Percentiles rank a stretch among this genome's conserved stretches.
These are phyloP conservation scores for Colletotrichum costaricense DNA, from an alignment of 2,329 filamentous ascomycete species.

Conservation along the genomic window DNA sequence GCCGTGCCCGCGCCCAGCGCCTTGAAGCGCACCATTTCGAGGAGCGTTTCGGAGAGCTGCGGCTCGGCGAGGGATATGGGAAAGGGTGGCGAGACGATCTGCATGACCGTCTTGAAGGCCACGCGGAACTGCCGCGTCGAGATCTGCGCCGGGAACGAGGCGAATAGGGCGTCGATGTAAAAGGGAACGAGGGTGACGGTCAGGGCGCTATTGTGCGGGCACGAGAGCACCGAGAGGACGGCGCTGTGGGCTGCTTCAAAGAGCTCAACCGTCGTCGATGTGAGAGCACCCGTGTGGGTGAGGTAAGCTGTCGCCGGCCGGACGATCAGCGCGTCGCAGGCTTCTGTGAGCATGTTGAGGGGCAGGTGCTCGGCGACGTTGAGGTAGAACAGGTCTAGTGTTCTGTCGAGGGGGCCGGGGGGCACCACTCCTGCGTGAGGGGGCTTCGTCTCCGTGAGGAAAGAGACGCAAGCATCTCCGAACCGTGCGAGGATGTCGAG, in stretches of 20 bases:
- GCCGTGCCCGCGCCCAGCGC: conserved; percentile 62
- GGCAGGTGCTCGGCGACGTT: conserved; percentile 89
- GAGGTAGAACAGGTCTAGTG: conserved; percentile 88
- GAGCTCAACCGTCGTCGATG: conserved; percentile 65
- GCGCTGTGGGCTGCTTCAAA: conserved; percentile 91
- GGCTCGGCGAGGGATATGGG: conserved; percentile 79
- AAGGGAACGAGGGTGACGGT: conserved; percentile 80
- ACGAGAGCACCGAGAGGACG: conserved; percentile 82
- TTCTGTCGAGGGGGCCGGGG: conserved; percentile 71
- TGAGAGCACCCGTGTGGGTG: conserved; percentile 54
- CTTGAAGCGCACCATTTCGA: conserved; percentile 81
- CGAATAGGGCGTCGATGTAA: conserved; percentile 85
- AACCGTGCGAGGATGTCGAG: conserved; percentile 85
- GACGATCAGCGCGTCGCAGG: conserved; percentile 79
- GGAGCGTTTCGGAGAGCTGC: conserved; percentile 80
- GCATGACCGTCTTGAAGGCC: conserved; percentile 87
- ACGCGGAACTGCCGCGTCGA: conserved; percentile 88
- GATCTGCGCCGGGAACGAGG: conserved; percentile 81
- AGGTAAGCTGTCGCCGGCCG: conserved; percentile 82
- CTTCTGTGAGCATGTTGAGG: conserved; percentile 71
- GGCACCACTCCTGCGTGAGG: conserved; percentile 65
- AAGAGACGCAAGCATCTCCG: conserved; percentile 71
- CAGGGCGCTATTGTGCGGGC: conserved; percentile 79
- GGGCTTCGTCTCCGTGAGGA: conserved; percentile 72
- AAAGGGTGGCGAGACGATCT: conserved; percentile 84